Conservation (phyloP, 179 eudicot species). For the Beta macrorhiza region DNA sequence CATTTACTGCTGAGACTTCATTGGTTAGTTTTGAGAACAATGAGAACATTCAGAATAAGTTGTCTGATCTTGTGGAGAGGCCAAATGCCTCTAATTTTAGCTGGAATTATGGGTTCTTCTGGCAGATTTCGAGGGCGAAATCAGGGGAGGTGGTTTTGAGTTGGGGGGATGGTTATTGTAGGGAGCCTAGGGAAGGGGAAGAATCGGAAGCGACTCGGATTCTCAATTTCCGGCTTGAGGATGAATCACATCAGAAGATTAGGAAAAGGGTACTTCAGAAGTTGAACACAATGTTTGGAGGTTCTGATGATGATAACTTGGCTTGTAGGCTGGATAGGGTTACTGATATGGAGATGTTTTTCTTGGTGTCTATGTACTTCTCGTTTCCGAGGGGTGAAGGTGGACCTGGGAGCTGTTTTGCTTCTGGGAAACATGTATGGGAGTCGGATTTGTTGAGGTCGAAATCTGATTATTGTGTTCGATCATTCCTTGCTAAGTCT, state of each 20-base stretch:
- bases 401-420: conserved; percentile 75
- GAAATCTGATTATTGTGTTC: conserved; percentile 54
- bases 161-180: conserved; percentile 97
- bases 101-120: conserved; percentile 95
- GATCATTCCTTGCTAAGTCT: conserved; percentile 68
- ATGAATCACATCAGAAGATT: conserved; percentile 78
- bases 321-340: conserved; percentile 83
- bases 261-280: conserved; percentile 84
- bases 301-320: conserved; percentile 74
- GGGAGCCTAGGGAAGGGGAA: conserved; percentile 81
- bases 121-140: conserved; percentile 80
- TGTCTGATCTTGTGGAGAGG: conserved; percentile 81
- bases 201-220: conserved; percentile 47
- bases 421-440: conserved; percentile 67
- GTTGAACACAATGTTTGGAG: conserved; percentile 67
- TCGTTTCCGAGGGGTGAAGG: conserved; percentile 69
- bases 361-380: conserved; percentile 86
- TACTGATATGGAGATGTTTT: conserved; percentile 91
- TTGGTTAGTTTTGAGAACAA: conserved; percentile 53
- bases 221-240: conserved; percentile 50
- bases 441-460: conserved; percentile 51
- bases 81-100: conserved; percentile 56
- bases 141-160: conserved; percentile 74
- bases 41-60: conserved; percentile 67
- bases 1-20: conserved; percentile 65